Evolutionary conservation across 2,329 filamentous ascomycete species (phyloP).

Genomic region (Aspergillus japonicus): DNA sequence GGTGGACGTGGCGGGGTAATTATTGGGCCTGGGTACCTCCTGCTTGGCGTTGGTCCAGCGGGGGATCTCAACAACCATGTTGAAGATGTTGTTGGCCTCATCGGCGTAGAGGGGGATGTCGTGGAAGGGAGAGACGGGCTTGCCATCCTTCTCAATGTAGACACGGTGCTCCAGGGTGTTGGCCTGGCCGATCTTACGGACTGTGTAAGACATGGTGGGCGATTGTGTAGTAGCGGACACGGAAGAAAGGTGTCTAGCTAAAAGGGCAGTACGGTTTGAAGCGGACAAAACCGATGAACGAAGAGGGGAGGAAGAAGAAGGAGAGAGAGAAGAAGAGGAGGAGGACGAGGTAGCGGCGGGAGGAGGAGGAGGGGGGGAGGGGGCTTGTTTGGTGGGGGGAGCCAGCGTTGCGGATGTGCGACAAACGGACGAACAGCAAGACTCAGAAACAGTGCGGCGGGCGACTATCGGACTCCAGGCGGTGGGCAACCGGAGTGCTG

Average conservation of each 20-base stretch:
- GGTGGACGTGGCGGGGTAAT: conserved; percentile 1
- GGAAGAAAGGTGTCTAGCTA: conserved; percentile 51
- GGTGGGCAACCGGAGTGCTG: conserved; percentile 34
- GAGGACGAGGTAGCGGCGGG: conserved; percentile 18
- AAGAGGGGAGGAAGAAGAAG: conserved; percentile 24
- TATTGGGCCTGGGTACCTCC: conserved; percentile 64
- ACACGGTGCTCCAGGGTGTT: conserved; percentile 97
- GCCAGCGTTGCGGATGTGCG: conserved; percentile 42
- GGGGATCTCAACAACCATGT: conserved; percentile 99
- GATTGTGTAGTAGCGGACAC: conserved; percentile 28
- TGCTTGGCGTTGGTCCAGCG: conserved; percentile 99
- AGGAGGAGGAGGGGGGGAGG: conserved; percentile 23
- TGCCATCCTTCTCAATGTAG: conserved; percentile 97
- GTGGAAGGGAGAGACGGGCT: conserved; percentile 92
- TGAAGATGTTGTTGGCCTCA: conserved; percentile 88
- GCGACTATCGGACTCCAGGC: conserved; percentile 27
- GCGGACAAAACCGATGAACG: conserved; percentile 22
- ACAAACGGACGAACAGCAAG: conserved; percentile 25
- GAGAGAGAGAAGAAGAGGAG: conserved; percentile 25
- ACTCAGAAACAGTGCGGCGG: conserved; percentile 9
- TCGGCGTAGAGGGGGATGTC: conserved; percentile 98
- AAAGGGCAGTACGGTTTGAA: conserved; percentile 42
- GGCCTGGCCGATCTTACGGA: conserved; percentile 83
- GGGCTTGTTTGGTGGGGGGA: conserved; percentile 40
- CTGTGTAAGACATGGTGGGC: conserved; percentile 58